Evolutionary conservation across 2,329 filamentous ascomycete species (phyloP), one percentile per base, ranked within the genome.

Genomic region (Aspergillus melleus): DNA sequence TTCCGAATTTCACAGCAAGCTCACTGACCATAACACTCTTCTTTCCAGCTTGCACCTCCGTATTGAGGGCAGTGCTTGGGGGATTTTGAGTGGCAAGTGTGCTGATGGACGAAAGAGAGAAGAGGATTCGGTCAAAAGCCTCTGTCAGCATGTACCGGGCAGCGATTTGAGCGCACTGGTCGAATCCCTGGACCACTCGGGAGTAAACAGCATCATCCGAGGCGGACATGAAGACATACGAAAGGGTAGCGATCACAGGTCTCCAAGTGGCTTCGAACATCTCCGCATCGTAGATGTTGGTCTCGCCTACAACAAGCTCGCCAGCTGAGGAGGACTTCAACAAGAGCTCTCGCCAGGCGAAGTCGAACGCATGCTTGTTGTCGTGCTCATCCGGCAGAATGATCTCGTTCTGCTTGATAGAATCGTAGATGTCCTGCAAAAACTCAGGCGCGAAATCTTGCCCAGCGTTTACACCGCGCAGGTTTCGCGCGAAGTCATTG

Each of bases 1-100:
- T 85, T 46, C 95, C 95, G 71, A 99, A 92, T 72, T 96, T 93
- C 61, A 99, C 95, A 50, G 96, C 94, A 64, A 97, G 87, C 80
- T 98, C 94, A 74, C 94, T 98, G 66, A 99, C 96, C 95, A 99
- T 99, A 58, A 99, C 92, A 70, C 89, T 95, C 75, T 90, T 93
- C 65, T 95, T 90, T 1, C 90, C 91, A 12, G 89, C 92, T 74
- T 98, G 93, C 2, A 99, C 91, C 75, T 98, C 95, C 0, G 96
- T 98, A 72, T 99, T 99, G 29, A 99, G 83, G 10, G 87, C 81
- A 2, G 94, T 99, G 74, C 90, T 96, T 50, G 90, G 90, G 4
- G 90, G 86, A 2, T 81, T 81, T 57, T 91, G 88, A 4, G 89
- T 88, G 12, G 92, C 90, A 59, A 99, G 80, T 1, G 92, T 96